Conservation (phyloP, 441 rosid species). For the Theobroma grandiflorum region DNA sequence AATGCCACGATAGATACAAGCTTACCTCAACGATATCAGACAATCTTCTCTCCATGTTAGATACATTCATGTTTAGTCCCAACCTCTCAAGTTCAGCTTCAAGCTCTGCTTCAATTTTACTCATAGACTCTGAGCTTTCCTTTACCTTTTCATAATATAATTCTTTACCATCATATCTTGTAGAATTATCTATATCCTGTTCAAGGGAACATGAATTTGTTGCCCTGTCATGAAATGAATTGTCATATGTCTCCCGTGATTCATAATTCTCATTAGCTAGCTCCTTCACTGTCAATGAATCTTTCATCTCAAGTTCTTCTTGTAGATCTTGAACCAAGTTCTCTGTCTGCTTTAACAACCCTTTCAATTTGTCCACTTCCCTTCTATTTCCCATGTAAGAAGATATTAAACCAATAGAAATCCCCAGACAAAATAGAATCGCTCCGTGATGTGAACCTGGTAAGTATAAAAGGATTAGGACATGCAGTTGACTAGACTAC, state of each 20-base stretch:
- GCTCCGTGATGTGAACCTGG: constrained; percentile 56
- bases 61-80: constrained; percentile 56
- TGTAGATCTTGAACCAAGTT: constrained; percentile 75
- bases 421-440: constrained; percentile 66
- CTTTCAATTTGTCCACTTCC: constrained; percentile 56
- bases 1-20: constrained; percentile 26
- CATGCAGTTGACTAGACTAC: background rate
- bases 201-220: constrained; percentile 28
- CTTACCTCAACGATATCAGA: constrained; percentile 54
- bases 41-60: constrained; percentile 44
- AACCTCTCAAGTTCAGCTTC: constrained; percentile 92
- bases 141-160: constrained; percentile 41
- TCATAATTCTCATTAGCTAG: constrained; percentile 51
- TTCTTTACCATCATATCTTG: constrained; percentile 32
- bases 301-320: constrained; percentile 78
- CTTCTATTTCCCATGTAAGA: constrained; percentile 56
- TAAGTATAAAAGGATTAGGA: constrained; percentile 19
- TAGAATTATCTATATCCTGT: constrained; percentile 29
- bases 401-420: constrained; percentile 70
- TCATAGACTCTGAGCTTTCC: constrained; percentile 55
- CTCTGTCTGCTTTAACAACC: constrained; percentile 61
- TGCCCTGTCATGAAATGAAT: constrained; percentile 35
- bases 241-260: constrained; percentile 43
- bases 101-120: constrained; percentile 95
- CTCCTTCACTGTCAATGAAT: constrained; percentile 64